These are phyloP conservation scores for Trichoderma reesei DNA, from an alignment of 495 filamentous ascomycete species.

Conservation along the genomic window DNA sequence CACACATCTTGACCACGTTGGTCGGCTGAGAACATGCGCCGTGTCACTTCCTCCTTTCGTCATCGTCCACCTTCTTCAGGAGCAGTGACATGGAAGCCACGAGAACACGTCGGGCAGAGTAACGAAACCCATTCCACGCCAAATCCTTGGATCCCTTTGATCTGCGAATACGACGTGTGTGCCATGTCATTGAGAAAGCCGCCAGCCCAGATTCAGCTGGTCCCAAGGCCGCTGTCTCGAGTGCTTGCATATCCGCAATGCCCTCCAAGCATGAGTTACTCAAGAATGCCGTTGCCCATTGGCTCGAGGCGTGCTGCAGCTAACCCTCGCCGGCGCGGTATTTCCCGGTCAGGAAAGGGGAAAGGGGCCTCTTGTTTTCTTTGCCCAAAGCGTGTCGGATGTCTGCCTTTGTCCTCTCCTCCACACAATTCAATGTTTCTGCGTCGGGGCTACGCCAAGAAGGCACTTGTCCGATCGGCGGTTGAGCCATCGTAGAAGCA, in stretches of 20 bases:
- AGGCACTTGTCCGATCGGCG: not conserved
- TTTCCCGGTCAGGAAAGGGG: not conserved
- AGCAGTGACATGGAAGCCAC: too few relatives aligned
- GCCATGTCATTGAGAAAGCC: slow-evolving; percentile 2
- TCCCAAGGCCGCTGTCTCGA: not conserved
- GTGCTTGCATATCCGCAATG: slow-evolving; percentile 1
- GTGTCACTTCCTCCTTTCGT: too few relatives aligned
- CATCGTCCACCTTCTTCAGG: too few relatives aligned
- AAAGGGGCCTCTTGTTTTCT: too few relatives aligned
- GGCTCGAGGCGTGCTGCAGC: not conserved
- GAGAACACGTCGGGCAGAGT: too few relatives aligned
- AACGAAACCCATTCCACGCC: not conserved
- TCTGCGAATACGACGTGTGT: not conserved
- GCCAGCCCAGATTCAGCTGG: not conserved
- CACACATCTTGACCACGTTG: too few relatives aligned
- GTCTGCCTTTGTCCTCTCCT: not conserved
- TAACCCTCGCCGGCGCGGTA: slow-evolving; percentile 1
- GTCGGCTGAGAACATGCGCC: too few relatives aligned
- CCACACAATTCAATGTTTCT: not conserved
- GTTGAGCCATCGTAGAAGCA: not conserved
- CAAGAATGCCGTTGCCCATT: not conserved
- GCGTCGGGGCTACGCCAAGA: not conserved
- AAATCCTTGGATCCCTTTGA: not conserved
- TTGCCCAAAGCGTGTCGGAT: not conserved
- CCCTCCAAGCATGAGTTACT: not conserved